phyloP scores from a whole-genome alignment of 2,329 filamentous ascomycete genomes.

The Ceratocystis variospora region DNA sequence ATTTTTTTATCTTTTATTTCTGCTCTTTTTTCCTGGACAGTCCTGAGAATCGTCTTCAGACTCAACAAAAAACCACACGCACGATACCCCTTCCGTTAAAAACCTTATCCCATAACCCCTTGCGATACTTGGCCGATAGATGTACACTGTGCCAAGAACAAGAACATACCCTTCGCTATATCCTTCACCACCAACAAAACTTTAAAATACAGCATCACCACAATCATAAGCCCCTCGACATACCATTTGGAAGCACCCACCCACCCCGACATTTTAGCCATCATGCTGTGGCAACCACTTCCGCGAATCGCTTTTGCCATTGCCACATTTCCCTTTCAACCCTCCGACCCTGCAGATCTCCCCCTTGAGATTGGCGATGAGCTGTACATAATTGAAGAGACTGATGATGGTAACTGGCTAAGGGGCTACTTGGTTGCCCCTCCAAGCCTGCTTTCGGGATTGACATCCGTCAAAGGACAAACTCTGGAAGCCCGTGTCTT shows the following conservation, averaged over 20 bases:
- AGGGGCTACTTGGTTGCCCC: slow-evolving; percentile 91
- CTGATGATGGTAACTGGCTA: slow-evolving; percentile 81
- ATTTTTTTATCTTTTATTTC: neutral
- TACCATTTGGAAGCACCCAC: neutral
- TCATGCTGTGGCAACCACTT: slow-evolving; percentile 92
- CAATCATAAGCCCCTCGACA: neutral
- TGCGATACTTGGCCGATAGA: neutral
- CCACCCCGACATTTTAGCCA: slow-evolving; percentile 24
- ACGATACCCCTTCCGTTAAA: slow-evolving; percentile 8
- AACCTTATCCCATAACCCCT: neutral
- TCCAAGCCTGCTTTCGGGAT: slow-evolving; percentile 76
- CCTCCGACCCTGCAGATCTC: slow-evolving; percentile 74
- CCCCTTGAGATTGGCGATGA: slow-evolving; percentile 97
- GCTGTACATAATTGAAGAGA: slow-evolving; percentile 96
- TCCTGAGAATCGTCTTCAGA: neutral
- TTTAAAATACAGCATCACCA: neutral
- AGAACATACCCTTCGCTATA: neutral
- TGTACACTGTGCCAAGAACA: neutral
- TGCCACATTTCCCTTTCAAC: slow-evolving; percentile 85
- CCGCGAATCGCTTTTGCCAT: slow-evolving; percentile 96
- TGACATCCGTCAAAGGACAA: slow-evolving; percentile 83
- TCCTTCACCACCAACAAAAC: neutral
- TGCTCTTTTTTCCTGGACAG: neutral
- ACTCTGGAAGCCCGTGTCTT: slow-evolving; percentile 92
- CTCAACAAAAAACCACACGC: neutral